Percentiles rank a stretch among this genome's conserved stretches.
These are phyloP conservation scores for Diversispora eburnea DNA, from an alignment of 192 early-diverging fungal species.

Conservation along the genomic window DNA sequence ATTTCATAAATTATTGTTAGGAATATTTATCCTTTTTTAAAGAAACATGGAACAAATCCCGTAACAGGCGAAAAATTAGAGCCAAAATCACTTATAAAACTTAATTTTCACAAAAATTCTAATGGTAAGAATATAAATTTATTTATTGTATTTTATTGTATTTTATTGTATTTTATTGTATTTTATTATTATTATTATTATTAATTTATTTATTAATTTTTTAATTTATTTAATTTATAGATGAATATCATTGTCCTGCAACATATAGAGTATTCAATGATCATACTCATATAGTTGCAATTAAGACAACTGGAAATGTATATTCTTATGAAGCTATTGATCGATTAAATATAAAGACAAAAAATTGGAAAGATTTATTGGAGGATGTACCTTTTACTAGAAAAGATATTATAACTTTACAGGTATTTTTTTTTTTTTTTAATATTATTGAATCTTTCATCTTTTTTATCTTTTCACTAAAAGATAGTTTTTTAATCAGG, in stretches of 20 bases:
- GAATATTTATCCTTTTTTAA: conserved; percentile 77
- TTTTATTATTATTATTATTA: background rate
- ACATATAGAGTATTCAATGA: conserved; percentile 86
- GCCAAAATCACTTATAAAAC: conserved; percentile 65
- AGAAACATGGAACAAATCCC: conserved; percentile 80
- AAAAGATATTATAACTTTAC: conserved; percentile 86
- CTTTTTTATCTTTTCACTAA: no score
- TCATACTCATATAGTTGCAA: conserved; percentile 81
- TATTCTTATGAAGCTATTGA: conserved; percentile 84
- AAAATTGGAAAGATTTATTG: conserved; percentile 83
- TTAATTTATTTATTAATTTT: background rate
- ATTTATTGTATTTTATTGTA: background rate
- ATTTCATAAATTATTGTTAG: no score
- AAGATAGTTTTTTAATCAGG: conserved; percentile 39
- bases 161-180: background rate
- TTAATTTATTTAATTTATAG: conserved; percentile 31
- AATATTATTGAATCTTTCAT: background rate
- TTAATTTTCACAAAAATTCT: conserved; percentile 81
- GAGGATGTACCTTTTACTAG: conserved; percentile 83
- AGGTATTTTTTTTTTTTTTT: conserved; percentile 38
- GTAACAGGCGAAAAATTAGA: conserved; percentile 76
- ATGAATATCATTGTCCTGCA: conserved; percentile 82
- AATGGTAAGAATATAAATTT: conserved; percentile 35
- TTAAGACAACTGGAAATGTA: conserved; percentile 83
- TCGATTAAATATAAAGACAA: conserved; percentile 79